These are phyloP conservation scores for Kodamaea kaohsiungensis DNA, from an alignment of 805 yeast genomes.

Conservation along the genomic window DNA sequence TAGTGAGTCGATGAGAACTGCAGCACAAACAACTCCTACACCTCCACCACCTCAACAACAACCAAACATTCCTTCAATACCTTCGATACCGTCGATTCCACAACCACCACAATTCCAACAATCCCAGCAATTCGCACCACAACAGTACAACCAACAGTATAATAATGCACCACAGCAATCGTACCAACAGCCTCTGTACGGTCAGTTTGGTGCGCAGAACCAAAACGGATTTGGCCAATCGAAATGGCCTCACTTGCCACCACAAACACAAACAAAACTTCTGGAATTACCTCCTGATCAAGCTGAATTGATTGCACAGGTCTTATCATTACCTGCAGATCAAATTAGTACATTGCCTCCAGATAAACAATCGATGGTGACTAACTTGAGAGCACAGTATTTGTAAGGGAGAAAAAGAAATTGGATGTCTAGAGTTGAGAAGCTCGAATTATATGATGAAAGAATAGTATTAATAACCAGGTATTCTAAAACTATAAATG, in stretches of 20 bases:
- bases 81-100: constrained; percentile 12
- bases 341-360: constrained; percentile 52
- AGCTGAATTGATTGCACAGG: constrained; percentile 57
- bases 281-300: constrained; percentile 55
- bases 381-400: constrained; percentile 56
- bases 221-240: constrained; percentile 8
- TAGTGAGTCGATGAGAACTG: constrained; percentile 50
- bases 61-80: constrained; percentile 9
- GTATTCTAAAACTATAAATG: background rate
- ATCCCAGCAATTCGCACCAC: constrained; percentile 2
- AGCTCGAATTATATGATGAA: background rate
- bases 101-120: constrained; percentile 15
- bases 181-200: constrained; percentile 6
- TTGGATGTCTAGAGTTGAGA: background rate
- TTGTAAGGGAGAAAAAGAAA: constrained; percentile 26
- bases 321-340: constrained; percentile 49
- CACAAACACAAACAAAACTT: constrained; percentile 50
- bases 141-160: constrained; percentile 1
- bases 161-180: constrained; percentile 2
- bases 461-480: background rate
- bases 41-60: constrained; percentile 13
- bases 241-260: constrained; percentile 50
- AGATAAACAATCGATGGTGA: constrained; percentile 57
- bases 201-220: constrained; percentile 1
- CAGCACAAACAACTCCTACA: constrained; percentile 18